Base-by-base conservation (phyloP, 306 rosid species). In the Pueraria montana region DNA sequence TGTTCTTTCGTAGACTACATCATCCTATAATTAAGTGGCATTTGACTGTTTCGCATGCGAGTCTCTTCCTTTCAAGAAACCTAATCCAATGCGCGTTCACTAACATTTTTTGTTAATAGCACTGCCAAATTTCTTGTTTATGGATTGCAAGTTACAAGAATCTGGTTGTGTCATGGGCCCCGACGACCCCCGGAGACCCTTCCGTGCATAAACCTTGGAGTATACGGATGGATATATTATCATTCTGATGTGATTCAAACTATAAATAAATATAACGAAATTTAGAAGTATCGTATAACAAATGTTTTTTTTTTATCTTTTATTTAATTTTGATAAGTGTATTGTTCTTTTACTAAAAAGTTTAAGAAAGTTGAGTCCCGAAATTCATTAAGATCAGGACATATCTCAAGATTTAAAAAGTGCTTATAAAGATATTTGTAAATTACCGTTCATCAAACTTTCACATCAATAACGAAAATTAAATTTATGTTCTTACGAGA, bases 51-150 rank as follows among this genome's bases (percentile, higher is more conserved):
- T 18, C 32, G 16, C 11, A n/a, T 23, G 55, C n/a, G 63, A 72
- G 34, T 69, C 53, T 76, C 20, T 76, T 80, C 61, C 71, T 80
- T 71, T 11, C 34, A 69, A 55, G 70, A 70, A 50, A 36, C n/a
- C 36, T 11, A 45, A 40, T 43, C 11, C 21, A 69, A 42, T 32
- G 23, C 23, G 46, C 68, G 20, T 26, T 55, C 38, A 61, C 3
- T 11, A 24, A 3, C 49, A 66, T 66, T 66, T 66, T 66, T 66
- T 66, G 65, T 63, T 62, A 13, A 27, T 27, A 11, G 20, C 69
- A 7, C 2, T 62, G 40, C 40, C 68, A 27, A 63, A 13, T 63
- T 63, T 30, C 21, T 6, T 30, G 23, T 63, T 63, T 63, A 18
- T 63, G 43, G 34, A n/a, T 40, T 20, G 49, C 63, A 36, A 58